Base-by-base conservation (phyloP, 257 asterid genomes). In the Ocimum tenuiflorum region DNA sequence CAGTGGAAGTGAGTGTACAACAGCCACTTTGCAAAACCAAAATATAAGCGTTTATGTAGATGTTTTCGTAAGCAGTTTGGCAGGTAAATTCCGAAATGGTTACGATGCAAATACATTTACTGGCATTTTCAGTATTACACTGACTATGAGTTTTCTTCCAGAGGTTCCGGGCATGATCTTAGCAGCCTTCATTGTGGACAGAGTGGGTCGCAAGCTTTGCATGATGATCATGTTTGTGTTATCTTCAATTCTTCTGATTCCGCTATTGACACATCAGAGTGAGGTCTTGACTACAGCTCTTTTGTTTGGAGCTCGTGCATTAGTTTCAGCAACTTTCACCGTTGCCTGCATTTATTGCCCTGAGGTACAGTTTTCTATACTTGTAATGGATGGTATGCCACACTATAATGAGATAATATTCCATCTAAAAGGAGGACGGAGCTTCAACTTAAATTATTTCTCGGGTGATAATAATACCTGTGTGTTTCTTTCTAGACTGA, bases 91-190 rank as follows among this genome's bases (percentile, higher is more conserved):
- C 33, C 1, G 14, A 29, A 43, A 3, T 22, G 13, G 19, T 53
- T 20, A 2, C 46, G 50, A 48, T 43, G 7, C 46, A 17, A 57
- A 45, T 51, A 24, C 3, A 27, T 4, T 11, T 49, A 14, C 14
- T 3, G 18, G 38, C 57, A 43, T 64, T 12, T 55, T 60, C 8
- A 8, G 17, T 22, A 57, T 39, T 63, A 41, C 18, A 42, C 46
- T 50, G 45, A 69, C 24, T 72, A 11, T n/a, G 46, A 42, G 20
- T 53, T 15, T 14, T 20, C 45, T 68, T 82, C 15, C 91, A 87
- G 96, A 88, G 87, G 80, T 87, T 76, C 95, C 97, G 27, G 97
- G 92, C 53, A 70, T 84, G 65, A 64, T 81, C 31, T 38, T 90
- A 48, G 73, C 92, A 41, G 95, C 86, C 20, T 58, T 80, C 65